These are phyloP conservation scores for Lachnellula arida DNA, from an alignment of 2,329 filamentous ascomycete genomes.

Conservation along the genomic window DNA sequence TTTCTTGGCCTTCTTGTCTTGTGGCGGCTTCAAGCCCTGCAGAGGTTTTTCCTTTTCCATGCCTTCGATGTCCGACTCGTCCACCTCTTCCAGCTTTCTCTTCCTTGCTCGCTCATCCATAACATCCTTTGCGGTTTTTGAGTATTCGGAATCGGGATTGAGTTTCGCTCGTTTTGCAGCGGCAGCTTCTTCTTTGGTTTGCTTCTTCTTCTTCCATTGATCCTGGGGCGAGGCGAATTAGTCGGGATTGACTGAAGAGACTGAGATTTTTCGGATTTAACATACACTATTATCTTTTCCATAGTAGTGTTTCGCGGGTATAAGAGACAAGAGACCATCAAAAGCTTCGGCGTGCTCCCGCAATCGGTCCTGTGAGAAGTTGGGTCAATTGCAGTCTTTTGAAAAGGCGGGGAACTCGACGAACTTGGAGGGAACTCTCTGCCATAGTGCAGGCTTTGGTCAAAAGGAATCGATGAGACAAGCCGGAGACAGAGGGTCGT, in stretches of 20 bases:
- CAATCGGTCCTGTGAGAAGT: constrained; percentile 43
- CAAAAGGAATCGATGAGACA: neutral
- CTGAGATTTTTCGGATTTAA: constrained; percentile 18
- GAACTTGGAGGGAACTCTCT: constrained; percentile 31
- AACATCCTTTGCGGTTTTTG: constrained; percentile 87
- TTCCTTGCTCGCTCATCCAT: constrained; percentile 82
- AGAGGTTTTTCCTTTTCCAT: constrained; percentile 57
- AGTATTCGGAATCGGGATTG: constrained; percentile 83
- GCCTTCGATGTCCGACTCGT: constrained; percentile 47
- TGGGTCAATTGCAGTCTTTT: constrained; percentile 7
- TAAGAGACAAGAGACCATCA: constrained; percentile 60
- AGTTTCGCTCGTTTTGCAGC: constrained; percentile 84
- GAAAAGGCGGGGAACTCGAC: constrained; percentile 22
- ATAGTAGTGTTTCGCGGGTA: constrained; percentile 69
- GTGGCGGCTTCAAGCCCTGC: constrained; percentile 53
- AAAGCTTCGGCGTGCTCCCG: constrained; percentile 39
- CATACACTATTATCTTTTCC: constrained; percentile 64
- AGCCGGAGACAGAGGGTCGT: neutral
- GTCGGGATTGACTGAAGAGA: constrained; percentile 4
- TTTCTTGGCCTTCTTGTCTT: constrained; percentile 43
- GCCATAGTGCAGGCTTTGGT: constrained; percentile 23
- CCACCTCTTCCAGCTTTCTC: constrained; percentile 67
- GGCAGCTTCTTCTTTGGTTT: constrained; percentile 83
- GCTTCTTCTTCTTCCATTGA: constrained; percentile 93
- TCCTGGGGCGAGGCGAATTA: constrained; percentile 50